Evolutionary conservation across 2,329 filamentous ascomycete species (phyloP), one percentile per base, ranked within the genome.

Genomic region (Leptosphaerulina australis): DNA sequence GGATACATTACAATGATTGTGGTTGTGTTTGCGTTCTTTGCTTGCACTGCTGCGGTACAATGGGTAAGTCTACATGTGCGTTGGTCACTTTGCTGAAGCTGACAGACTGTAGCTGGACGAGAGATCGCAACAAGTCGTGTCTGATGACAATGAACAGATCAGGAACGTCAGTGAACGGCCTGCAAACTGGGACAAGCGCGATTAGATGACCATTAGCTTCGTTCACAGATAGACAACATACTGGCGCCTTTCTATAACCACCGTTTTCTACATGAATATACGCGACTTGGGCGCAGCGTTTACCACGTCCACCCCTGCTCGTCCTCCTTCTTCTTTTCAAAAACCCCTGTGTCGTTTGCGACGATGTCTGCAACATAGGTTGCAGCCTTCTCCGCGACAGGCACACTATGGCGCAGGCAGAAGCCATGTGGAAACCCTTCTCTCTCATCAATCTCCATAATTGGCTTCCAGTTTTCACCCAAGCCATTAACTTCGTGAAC

Each of bases 371-470:
- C 62, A 30, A 83, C 69, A 69, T 81, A 83, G 18, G 58, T 68
- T 15, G 72, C 73, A 14, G 81, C 79, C 59, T 77, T 81, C 51
- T 74, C 72, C 2, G 81, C 81, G 64, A 84, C 80, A 18, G 76
- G 63, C 9, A 72, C 62, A 34, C 73, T 72, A 53, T 79, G 71
- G 39, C 76, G 74, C 50, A 85, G 73, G 63, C 81, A 85, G 69
- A 86, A 86, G 0, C 78, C 82, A 75, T 86, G 84, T 37, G 79
- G 79, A 56, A 84, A 73, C 0, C 78, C 80, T 36, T 79, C 72
- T 24, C 74, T 70, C 54, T 81, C 75, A 61, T 83, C 82, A 54
- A 86, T 73, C 46, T 81, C 68, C 79, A 86, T 84, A 14, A 66
- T 71, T 3, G 81, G 79, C 24, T 70, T 75, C 67, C 77, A 76